A percentile compares a stretch with the other conserved stretches of the same genome.
phyloP scores from a whole-genome alignment of 257 asterid genomes.

The Parsonsia alboflavescens region DNA sequence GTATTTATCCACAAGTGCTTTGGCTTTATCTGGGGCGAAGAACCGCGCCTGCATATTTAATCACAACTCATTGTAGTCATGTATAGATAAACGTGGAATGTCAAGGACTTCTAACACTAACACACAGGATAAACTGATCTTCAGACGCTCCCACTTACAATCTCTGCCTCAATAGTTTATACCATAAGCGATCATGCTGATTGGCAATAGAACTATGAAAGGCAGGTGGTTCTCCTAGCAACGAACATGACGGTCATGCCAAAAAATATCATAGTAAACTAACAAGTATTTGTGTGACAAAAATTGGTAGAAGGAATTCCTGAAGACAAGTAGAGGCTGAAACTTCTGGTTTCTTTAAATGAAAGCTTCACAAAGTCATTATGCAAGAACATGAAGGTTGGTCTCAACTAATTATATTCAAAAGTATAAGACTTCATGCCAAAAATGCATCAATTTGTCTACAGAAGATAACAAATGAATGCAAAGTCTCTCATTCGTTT shows the following conservation, averaged over 20 bases:
- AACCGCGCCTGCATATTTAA: slow-evolving; percentile 65
- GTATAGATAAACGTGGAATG: background rate
- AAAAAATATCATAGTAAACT: background rate
- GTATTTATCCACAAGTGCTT: slow-evolving; percentile 66
- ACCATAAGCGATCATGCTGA: background rate
- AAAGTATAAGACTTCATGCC: background rate
- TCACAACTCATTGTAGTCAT: background rate
- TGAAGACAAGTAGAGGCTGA: background rate
- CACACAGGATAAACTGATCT: background rate
- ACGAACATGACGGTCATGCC: background rate
- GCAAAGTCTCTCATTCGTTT: background rate
- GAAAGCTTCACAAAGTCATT: too few relatives aligned
- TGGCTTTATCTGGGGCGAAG: slow-evolving; percentile 75
- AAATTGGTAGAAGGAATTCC: background rate
- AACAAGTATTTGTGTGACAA: background rate
- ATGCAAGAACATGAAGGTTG: background rate
- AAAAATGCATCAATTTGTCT: background rate
- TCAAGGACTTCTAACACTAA: background rate
- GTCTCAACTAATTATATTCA: background rate
- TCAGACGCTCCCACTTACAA: background rate
- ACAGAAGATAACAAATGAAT: background rate
- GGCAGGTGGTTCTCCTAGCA: background rate
- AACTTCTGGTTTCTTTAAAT: too few relatives aligned
- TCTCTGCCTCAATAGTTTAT: background rate
- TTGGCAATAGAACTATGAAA: background rate